Evolutionary conservation across 305 asterid genomes (phyloP).

Genomic region (Ilex paraguariensis): DNA sequence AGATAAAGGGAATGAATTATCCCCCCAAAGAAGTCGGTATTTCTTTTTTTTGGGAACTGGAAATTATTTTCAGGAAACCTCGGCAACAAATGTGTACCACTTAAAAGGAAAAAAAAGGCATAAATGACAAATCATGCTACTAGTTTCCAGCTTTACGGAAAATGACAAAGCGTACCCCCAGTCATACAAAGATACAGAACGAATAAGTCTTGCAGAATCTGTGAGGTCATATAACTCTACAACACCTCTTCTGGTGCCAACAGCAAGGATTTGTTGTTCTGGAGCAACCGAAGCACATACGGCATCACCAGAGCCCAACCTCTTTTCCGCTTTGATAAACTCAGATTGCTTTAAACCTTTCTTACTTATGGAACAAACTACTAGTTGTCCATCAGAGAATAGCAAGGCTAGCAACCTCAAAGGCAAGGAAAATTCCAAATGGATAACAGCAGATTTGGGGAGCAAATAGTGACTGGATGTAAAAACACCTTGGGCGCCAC

Average conservation of each 20-base stretch:
- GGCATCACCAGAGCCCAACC: constrained; percentile 68
- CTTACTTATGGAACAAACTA: constrained; percentile 85
- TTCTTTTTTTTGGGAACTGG: too few relatives aligned
- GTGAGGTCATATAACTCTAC: constrained; percentile 89
- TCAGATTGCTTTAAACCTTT: constrained; percentile 76
- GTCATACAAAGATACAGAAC: constrained; percentile 78
- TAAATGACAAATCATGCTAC: too few relatives aligned
- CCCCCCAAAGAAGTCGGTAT: neutral
- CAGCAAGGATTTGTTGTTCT: constrained; percentile 95
- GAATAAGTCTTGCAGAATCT: constrained; percentile 69
- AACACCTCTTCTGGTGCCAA: constrained; percentile 78
- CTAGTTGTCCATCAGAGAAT: constrained; percentile 74
- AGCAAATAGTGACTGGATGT: constrained; percentile 29
- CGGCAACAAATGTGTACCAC: too few relatives aligned
- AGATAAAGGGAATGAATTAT: neutral
- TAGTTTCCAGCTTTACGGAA: neutral
- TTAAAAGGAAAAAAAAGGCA: too few relatives aligned
- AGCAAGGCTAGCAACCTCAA: constrained; percentile 73
- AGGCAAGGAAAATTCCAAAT: constrained; percentile 63
- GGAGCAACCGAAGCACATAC: constrained; percentile 88
- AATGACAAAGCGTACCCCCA: constrained; percentile 81
- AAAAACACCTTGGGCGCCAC: constrained; percentile 36
- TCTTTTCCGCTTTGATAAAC: constrained; percentile 60
- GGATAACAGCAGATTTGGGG: constrained; percentile 52
- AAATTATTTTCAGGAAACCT: too few relatives aligned